Conservation (phyloP, 176 grass and related monocot genomes). For the Hordeum marinum region DNA sequence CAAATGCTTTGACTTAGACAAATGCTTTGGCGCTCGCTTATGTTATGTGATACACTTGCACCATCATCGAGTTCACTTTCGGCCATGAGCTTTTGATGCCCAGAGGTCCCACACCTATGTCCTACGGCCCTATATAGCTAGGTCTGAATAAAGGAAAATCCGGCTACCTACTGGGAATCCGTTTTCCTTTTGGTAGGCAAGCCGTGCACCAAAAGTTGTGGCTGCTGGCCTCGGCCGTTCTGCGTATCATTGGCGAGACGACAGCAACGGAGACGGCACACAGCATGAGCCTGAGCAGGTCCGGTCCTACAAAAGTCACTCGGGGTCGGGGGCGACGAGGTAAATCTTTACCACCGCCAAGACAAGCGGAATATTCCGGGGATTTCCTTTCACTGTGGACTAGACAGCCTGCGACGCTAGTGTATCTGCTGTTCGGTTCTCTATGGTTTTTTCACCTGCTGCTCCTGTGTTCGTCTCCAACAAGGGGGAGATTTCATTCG, state of each 20-base stretch:
- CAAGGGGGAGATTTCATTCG: neutral
- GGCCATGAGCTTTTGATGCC: conserved; percentile 31
- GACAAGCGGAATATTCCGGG: conserved; percentile 34
- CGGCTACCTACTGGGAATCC: conserved; percentile 18
- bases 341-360: conserved; percentile 2
- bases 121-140: neutral
- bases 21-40: neutral
- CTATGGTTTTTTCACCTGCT: neutral
- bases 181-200: conserved; percentile 22
- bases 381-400: conserved; percentile 21
- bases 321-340: conserved; percentile 7
- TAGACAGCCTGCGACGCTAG: conserved; percentile 18
- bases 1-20: no score
- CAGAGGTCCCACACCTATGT: neutral
- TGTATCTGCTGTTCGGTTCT: conserved; percentile 3
- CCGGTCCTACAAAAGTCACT: conserved; percentile 15
- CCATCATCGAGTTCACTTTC: conserved; percentile 40
- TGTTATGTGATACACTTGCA: neutral
- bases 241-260: conserved; percentile 16
- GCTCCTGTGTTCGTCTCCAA: neutral
- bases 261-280: conserved; percentile 17
- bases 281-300: neutral
- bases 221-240: conserved; percentile 25
- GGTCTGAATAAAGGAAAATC: conserved; percentile 28
- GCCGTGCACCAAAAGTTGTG: conserved; percentile 14